These are phyloP conservation scores for Mrakia frigida DNA, from an alignment of 768 basidiomycete species.

Conservation along the genomic window DNA sequence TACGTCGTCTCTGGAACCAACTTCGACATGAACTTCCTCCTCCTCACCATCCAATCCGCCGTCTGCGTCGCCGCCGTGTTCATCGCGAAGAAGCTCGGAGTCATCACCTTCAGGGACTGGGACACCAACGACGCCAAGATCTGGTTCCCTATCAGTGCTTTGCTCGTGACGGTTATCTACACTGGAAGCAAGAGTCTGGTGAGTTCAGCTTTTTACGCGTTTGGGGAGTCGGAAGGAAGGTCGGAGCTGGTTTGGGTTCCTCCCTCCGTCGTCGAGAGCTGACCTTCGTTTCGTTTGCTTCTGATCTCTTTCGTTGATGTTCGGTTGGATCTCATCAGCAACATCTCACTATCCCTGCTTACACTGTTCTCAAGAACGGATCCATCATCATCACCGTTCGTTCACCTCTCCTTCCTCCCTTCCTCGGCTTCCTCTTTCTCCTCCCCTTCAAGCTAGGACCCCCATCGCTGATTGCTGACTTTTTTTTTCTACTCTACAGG, in stretches of 20 bases:
- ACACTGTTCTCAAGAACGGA: slow-evolving; percentile 98
- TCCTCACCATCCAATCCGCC: slow-evolving; percentile 80
- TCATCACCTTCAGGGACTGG: slow-evolving; percentile 81
- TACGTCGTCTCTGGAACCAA: slow-evolving; percentile 88
- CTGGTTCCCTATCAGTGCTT: slow-evolving; percentile 91
- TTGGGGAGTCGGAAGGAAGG: no score
- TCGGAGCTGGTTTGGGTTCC: neutral
- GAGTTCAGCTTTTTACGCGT: slow-evolving; percentile 44
- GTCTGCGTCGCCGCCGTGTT: slow-evolving; percentile 79
- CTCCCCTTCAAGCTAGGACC: neutral
- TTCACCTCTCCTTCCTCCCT: slow-evolving; percentile 30
- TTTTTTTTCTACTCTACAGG: slow-evolving; percentile 49
- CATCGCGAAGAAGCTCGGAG: slow-evolving; percentile 33
- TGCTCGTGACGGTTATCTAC: slow-evolving; percentile 92
- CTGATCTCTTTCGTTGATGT: neutral
- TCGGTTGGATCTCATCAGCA: slow-evolving; percentile 54
- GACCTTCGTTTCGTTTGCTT: neutral
- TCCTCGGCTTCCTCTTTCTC: neutral
- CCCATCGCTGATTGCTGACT: neutral
- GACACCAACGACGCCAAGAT: slow-evolving; percentile 74
- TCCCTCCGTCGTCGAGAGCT: no score
- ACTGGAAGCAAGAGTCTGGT: slow-evolving; percentile 96
- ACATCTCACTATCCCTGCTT: slow-evolving; percentile 93
- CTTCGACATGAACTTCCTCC: slow-evolving; percentile 96
- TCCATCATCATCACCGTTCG: slow-evolving; percentile 97